Conservation (phyloP, 805 yeast species). For the Saturnispora diversa region DNA sequence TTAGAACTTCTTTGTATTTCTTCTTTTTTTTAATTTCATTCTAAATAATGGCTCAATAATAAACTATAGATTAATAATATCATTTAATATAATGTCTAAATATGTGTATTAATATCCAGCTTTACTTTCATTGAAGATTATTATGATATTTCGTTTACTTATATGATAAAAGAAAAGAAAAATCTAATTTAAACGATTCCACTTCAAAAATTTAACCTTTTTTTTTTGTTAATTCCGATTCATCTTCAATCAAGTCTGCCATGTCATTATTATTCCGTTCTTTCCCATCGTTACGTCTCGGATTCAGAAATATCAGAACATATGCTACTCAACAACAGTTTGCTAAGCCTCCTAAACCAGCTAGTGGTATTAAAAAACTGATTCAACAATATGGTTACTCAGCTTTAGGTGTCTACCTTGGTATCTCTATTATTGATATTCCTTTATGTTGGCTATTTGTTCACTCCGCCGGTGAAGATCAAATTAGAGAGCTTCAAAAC, state of each 20-base stretch:
- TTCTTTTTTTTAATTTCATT: no score
- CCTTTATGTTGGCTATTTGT: slow-evolving; percentile 79
- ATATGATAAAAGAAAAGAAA: no score
- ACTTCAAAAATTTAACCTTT: background rate
- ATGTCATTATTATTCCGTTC: slow-evolving; percentile 8
- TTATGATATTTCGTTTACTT: no score
- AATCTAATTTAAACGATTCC: no score
- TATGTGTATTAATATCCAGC: no score
- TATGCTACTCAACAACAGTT: slow-evolving; percentile 10
- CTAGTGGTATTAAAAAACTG: slow-evolving; percentile 51
- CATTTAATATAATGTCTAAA: no score
- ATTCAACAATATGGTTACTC: slow-evolving; percentile 85
- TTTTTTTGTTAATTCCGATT: background rate
- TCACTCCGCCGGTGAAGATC: slow-evolving; percentile 81
- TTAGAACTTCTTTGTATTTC: background rate
- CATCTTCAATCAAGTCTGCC: background rate
- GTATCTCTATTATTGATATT: slow-evolving; percentile 64
- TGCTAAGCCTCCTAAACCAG: slow-evolving; percentile 23
- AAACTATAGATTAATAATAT: no score
- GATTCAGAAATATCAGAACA: slow-evolving; percentile 15
- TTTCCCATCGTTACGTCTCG: slow-evolving; percentile 7
- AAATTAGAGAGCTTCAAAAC: slow-evolving; percentile 60
- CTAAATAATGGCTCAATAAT: no score
- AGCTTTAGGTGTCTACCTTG: slow-evolving; percentile 78
- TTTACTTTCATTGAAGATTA: no score